Base-by-base conservation (phyloP, 1,284 basidiomycete genomes). In the Cryptococcus amylolentus region DNA sequence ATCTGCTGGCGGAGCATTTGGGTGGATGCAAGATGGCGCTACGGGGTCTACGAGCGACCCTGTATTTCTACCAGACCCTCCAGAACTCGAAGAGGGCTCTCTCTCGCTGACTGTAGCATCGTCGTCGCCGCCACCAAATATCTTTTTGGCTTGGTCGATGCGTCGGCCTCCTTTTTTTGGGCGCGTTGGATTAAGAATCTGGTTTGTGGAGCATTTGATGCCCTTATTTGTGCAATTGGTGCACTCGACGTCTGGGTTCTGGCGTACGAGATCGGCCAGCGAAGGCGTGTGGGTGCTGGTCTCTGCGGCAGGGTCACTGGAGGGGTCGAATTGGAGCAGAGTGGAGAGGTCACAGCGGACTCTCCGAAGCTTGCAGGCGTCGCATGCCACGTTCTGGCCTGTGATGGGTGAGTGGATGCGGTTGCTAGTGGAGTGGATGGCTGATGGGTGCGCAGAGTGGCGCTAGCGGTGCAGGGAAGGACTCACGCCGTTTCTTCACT, bases 121-220 rank as follows among this genome's bases (percentile, higher is more conserved):
- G 8, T 31, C 23, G 35, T 28, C 52, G 3, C 44, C 35, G 37
- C 45, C 31, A 8, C 72, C 72, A 49, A 62, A 74, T 52, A 51
- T 61, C 55, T 61, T 62, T 55, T 60, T 63, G 2, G 72, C 72
- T 49, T 68, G 65, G 23, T 71, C 69, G 23, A 74, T 74, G 51
- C 72, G 61, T 50, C 59, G 63, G 3, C 72, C 70, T n/a, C 70
- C 70, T 55, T 74, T 74, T 46, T 72, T 74, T n/a, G 69, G 68
- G 54, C 61, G 68, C 6, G 57, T 57, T 3, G 72, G 72, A 49
- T 71, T 71, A 23, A 67, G 50, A 23, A 74, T 74, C 52, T 66
- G 64, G 23, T 68, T 56, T 5, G 68, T 70, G 2, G 70, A 67
- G 55, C 72, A 74, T 42, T 62, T 66, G 18, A 74, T 52, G 20